A percentile compares a stretch with the other conserved stretches of the same genome.
These are phyloP conservation scores for Annulohypoxylon truncatum DNA, from an alignment of 2,329 filamentous ascomycete species.

Conservation along the genomic window DNA sequence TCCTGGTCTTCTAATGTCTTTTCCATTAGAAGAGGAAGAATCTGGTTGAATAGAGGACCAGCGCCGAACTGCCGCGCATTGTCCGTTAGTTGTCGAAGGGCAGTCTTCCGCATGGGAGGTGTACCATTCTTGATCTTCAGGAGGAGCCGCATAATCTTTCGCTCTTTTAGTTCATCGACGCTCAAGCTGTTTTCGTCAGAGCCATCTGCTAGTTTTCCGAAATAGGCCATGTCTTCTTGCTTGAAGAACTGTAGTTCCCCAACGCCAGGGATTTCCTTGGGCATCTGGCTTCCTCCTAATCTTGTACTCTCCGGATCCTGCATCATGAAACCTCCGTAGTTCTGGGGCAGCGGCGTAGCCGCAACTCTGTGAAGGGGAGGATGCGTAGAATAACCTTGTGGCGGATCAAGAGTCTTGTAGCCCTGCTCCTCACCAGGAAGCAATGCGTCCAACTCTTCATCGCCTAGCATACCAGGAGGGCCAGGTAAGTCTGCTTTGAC, in stretches of 20 bases:
- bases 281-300: slow-evolving; percentile 87
- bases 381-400: slow-evolving; percentile 88
- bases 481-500: slow-evolving; percentile 81
- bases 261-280: slow-evolving; percentile 94
- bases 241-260: slow-evolving; percentile 99
- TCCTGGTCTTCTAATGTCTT: slow-evolving; percentile 98
- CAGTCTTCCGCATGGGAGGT: slow-evolving; percentile 98
- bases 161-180: slow-evolving; percentile 95
- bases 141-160: slow-evolving; percentile 97
- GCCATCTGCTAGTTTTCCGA: slow-evolving; percentile 95
- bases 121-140: slow-evolving; percentile 99
- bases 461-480: slow-evolving; percentile 84
- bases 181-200: slow-evolving; percentile 91
- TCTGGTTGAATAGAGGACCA: slow-evolving; percentile 95
- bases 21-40: slow-evolving; percentile 96
- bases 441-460: slow-evolving; percentile 93
- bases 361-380: slow-evolving; percentile 80
- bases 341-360: slow-evolving; percentile 78
- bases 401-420: slow-evolving; percentile 91
- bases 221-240: slow-evolving; percentile 98
- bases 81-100: slow-evolving; percentile 94
- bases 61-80: slow-evolving; percentile 97
- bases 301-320: slow-evolving; percentile 90
- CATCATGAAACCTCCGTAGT: slow-evolving; percentile 87
- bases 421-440: slow-evolving; percentile 89